Base-by-base conservation (phyloP, 805 yeast species). In the Jamesozyma piceae region DNA sequence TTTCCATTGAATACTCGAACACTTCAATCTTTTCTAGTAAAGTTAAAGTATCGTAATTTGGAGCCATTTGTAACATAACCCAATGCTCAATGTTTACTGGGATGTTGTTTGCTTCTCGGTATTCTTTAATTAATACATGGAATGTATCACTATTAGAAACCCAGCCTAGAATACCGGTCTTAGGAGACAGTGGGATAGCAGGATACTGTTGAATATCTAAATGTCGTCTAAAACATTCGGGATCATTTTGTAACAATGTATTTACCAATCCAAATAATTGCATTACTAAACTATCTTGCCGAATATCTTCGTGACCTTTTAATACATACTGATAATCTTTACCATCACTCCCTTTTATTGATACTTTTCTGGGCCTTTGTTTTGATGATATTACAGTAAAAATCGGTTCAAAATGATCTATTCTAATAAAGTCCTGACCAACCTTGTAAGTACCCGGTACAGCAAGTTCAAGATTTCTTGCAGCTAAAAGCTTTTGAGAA, bases 281-380 rank as follows among this genome's bases (percentile, higher is more conserved):
- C 98, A 92, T 92, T 22, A 90, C 99, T 62, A 94, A 72, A 55
- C 87, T 86, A 66, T 92, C 99, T 61, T 92, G 99, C 57, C 99
- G 77, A 42, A 92, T 86, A 70, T 92, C 99, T 66, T 92, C 99
- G 58, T 92, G 97, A 1, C 97, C 98, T 64, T 92, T 92, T 55
- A 92, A 69, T 2, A 72, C 66, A 63, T 78, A 94, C 53, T 76
- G 83, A 58, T 94, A 88, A 32, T 82, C 85, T 55, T 83, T 85
- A 46, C 98, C 98, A 62, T 92, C 96, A 53, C 85, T 82, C 10
- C 97, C 98, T 47, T 73, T 71, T 38, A 87, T 75, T 14, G 80
- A 74, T 46, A 87, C 62, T 53, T 84, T 78, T 57, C 99, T 77
- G 5, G 99, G 99, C 54, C 97, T 77, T 64, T 94, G 99, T 58